Base-by-base conservation (phyloP, 495 filamentous ascomycete species). In the Barbatosphaeria neglecta region DNA sequence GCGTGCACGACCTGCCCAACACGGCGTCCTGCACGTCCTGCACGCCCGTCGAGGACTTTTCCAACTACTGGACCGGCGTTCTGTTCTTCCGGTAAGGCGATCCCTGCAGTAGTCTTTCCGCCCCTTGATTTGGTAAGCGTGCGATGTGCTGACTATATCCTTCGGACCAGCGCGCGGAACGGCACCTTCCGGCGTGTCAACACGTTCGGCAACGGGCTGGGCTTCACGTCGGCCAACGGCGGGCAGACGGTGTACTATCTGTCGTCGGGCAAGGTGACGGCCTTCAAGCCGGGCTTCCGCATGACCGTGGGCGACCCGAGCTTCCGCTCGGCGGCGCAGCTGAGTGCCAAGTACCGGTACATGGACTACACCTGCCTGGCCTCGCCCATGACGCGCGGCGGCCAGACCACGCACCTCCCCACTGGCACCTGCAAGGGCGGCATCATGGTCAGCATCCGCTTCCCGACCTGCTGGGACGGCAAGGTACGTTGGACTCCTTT, bases 191-290 rank as follows among this genome's bases (percentile, higher is more conserved):
- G 63, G 52, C 66, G 64, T 7, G 66, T 69, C 15, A 63, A 60
- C 33, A 64, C 65, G 19, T 59, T 58, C 44, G 63, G 59, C 45
- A 70, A 71, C 42, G 45, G 68, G 75, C 49, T 58, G 56, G 61
- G 52, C 35, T 66, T 54, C 38, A 59, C 65, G 15, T 47, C 54
- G 11, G 57, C 63, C 18, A 58, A 55, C 8, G 66, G 66, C 9
- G 66, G 66, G 6, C 61, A 66, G 57, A 69, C 66, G 3, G 61
- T 69, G 16, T 69, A 69, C 56, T 69, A 69, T 53, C 60, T 65
- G 28, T 54, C 61, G 3, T 56, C 57, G 22, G 52, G 57, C 46
- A 62, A 61, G 46, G 58, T 63, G 37, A 71, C 66, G 1, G 63
- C 66, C 6, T 71, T 71, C 52, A 56, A 57, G 45, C 54, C 63